phyloP scores from a whole-genome alignment of 352 stramenopile species.

The Pythium dissotocum region DNA sequence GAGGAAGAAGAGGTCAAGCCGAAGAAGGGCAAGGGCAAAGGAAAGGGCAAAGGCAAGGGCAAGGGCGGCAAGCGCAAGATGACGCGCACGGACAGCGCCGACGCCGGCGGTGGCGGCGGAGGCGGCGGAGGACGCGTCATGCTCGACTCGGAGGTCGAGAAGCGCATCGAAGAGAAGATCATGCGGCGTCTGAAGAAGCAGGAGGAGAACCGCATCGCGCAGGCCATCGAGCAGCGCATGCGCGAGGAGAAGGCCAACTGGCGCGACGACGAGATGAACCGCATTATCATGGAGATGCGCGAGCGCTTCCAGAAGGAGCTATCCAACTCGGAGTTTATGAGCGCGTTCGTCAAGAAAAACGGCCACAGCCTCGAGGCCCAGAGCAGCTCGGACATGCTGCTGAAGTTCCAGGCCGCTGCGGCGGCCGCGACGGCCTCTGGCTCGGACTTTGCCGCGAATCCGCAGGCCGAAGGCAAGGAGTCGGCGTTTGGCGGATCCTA shows the following conservation, averaged over 20 bases:
- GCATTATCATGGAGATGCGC: slow-evolving; percentile 89
- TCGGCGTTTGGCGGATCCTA: slow-evolving; percentile 23
- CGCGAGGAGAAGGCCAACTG: slow-evolving; percentile 82
- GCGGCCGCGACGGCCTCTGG: slow-evolving; percentile 23
- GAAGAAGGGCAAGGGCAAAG: slow-evolving; percentile 44
- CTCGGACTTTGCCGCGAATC: slow-evolving; percentile 37
- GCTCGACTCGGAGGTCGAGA: slow-evolving; percentile 76
- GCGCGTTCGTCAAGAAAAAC: slow-evolving; percentile 67
- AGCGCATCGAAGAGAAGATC: slow-evolving; percentile 89
- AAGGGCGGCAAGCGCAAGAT: slow-evolving; percentile 28
- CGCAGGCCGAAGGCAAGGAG: slow-evolving; percentile 70
- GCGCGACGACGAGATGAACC: slow-evolving; percentile 89
- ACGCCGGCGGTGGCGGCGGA: slow-evolving; percentile 9
- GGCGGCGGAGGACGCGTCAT: slow-evolving; percentile 35
- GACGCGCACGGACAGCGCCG: slow-evolving; percentile 20
- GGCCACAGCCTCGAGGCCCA: slow-evolving; percentile 33
- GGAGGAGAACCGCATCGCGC: slow-evolving; percentile 81
- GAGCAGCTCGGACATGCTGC: slow-evolving; percentile 32
- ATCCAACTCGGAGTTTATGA: slow-evolving; percentile 62
- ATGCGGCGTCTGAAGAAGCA: slow-evolving; percentile 85
- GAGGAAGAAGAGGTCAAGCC: slow-evolving; percentile 67
- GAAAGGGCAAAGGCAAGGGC: slow-evolving; percentile 20
- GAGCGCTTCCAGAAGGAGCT: slow-evolving; percentile 85
- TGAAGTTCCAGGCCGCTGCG: slow-evolving; percentile 34
- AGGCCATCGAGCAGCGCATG: slow-evolving; percentile 85